Evolutionary conservation across 176 grass and related monocot species (phyloP).

Genomic region (Oryza glaberrima): DNA sequence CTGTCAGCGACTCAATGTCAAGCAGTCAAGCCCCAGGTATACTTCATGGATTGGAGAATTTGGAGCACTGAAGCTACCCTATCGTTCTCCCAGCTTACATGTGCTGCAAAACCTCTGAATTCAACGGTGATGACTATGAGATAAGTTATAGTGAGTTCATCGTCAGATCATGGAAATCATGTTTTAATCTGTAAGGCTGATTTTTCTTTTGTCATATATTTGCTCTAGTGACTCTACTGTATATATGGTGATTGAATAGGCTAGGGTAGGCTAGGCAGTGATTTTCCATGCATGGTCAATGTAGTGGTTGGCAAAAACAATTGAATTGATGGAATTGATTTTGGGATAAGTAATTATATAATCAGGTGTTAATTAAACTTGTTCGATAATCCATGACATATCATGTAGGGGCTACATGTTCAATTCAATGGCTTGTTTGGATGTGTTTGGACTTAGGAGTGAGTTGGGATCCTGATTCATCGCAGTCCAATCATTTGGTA

Average conservation of each 20-base stretch:
- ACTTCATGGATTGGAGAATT: not conserved
- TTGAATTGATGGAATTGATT: not conserved
- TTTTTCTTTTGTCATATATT: not conserved
- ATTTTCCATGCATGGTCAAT: not conserved
- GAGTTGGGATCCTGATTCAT: not conserved
- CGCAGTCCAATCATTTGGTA: not conserved
- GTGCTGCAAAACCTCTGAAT: constrained; percentile 23
- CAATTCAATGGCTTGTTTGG: not conserved
- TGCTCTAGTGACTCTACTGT: not conserved
- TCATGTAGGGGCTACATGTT: not conserved
- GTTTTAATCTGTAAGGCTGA: not conserved
- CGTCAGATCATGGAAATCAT: not conserved
- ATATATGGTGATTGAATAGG: not conserved
- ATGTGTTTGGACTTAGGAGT: too few species aligned
- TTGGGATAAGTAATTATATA: not conserved
- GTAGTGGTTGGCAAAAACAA: not conserved
- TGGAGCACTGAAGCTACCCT: not conserved
- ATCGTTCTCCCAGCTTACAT: not conserved
- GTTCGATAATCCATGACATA: not conserved
- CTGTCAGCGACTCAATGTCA: not conserved
- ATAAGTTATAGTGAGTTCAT: not conserved
- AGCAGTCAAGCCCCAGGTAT: not conserved
- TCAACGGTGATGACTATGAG: constrained; percentile 12
- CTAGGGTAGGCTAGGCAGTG: not conserved
- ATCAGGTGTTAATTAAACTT: not conserved